phyloP scores from a whole-genome alignment of 2,329 filamentous ascomycete genomes.

The Trichoderma sp. region DNA sequence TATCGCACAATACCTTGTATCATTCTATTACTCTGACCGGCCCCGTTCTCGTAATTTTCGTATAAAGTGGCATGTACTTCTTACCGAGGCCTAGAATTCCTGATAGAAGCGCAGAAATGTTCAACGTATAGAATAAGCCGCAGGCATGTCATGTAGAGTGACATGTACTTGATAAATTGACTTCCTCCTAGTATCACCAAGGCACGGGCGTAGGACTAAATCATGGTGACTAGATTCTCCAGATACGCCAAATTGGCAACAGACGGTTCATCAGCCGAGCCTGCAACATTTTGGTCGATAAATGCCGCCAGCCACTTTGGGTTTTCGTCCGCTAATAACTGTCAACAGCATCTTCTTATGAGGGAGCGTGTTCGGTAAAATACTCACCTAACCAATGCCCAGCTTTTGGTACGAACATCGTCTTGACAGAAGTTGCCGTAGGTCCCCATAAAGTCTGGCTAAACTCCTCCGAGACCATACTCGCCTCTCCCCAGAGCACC shows the following conservation, averaged over 20 bases:
- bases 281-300: neutral
- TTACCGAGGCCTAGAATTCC: too few species aligned
- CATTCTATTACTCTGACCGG: too few species aligned
- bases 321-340: conserved; percentile 1
- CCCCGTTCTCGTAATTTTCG: too few species aligned
- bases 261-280: neutral
- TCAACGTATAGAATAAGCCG: too few species aligned
- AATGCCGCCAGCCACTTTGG: conserved; percentile 3
- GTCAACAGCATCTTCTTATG: neutral
- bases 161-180: too few species aligned
- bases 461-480: conserved; percentile 27
- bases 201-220: neutral
- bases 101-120: too few species aligned
- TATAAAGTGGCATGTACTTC: too few species aligned
- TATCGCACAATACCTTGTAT: too few species aligned
- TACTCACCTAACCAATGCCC: conserved; percentile 16
- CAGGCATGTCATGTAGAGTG: too few species aligned
- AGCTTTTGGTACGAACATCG: neutral
- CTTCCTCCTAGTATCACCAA: too few species aligned
- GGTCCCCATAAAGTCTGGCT: conserved; percentile 14
- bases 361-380: neutral
- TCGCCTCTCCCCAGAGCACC: conserved; percentile 36
- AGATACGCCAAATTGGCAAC: neutral
- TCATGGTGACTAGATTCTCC: conserved; percentile 2
- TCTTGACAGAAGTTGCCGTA: conserved; percentile 4